phyloP scores from a whole-genome alignment of 176 grass and related monocot species.

The Bonia amplexicaulis region DNA sequence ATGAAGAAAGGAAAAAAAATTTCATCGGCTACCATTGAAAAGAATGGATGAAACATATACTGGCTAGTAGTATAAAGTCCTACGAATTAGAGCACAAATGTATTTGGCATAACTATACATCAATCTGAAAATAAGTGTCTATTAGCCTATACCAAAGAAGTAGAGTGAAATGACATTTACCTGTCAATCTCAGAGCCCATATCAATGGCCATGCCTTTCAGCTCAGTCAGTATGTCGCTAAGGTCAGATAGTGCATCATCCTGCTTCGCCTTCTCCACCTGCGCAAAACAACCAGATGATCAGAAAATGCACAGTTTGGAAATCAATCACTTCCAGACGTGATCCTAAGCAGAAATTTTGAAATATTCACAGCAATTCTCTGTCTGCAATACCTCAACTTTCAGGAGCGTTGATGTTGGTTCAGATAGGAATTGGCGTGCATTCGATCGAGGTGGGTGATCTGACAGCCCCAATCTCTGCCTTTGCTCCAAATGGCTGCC shows the following conservation, averaged over 20 bases:
- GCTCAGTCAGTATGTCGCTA: constrained; percentile 60
- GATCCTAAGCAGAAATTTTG: background rate
- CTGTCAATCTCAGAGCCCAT: constrained; percentile 87
- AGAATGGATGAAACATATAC: background rate
- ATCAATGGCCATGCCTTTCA: constrained; percentile 85
- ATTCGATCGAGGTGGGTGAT: constrained; percentile 36
- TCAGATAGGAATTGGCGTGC: constrained; percentile 43
- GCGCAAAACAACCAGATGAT: background rate
- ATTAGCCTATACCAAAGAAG: background rate
- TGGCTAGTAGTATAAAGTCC: background rate
- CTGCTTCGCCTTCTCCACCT: constrained; percentile 90
- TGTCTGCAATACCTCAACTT: constrained; percentile 61
- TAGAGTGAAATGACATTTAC: constrained; percentile 31
- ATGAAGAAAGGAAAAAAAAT: background rate
- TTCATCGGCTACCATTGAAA: background rate
- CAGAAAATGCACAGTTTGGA: background rate
- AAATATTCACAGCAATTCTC: background rate
- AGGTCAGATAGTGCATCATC: constrained; percentile 76
- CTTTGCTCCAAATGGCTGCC: constrained; percentile 77
- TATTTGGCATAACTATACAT: background rate
- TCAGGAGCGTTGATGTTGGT: constrained; percentile 47
- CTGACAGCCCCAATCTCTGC: constrained; percentile 56
- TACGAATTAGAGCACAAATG: background rate
- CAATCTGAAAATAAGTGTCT: background rate
- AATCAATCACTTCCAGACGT: background rate